Conservation (phyloP, 1,284 basidiomycete genomes). For the Austroboletus novae-zelandiae region DNA sequence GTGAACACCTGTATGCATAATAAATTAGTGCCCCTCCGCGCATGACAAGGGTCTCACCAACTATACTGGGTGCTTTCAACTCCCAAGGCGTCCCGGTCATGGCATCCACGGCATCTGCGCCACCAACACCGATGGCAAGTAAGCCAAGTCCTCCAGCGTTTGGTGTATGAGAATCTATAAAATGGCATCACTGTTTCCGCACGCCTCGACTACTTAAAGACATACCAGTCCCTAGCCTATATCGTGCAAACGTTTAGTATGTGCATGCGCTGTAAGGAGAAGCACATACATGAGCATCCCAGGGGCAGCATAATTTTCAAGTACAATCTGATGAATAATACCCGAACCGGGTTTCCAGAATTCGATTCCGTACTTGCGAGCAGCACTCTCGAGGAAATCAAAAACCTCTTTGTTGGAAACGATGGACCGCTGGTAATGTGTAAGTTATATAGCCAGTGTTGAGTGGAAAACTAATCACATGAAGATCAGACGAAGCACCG, state of each 20-base stretch:
- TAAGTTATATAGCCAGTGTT: background rate
- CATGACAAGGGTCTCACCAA: constrained; percentile 50
- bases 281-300: constrained; percentile 75
- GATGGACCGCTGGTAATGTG: constrained; percentile 65
- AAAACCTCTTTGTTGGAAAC: constrained; percentile 95
- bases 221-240: constrained; percentile 73
- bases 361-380: constrained; percentile 91
- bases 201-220: background rate
- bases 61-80: constrained; percentile 88
- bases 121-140: constrained; percentile 97
- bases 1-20: constrained; percentile 56
- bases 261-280: constrained; percentile 1
- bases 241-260: constrained; percentile 15
- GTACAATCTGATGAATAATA: constrained; percentile 97
- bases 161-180: constrained; percentile 92
- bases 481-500: constrained; percentile 80
- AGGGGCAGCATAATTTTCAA: constrained; percentile 95
- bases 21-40: background rate
- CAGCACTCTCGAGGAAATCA: constrained; percentile 95
- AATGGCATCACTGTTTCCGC: constrained; percentile 5
- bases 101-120: constrained; percentile 98
- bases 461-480: constrained; percentile 43
- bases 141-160: constrained; percentile 98
- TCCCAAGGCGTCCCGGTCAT: constrained; percentile 99
- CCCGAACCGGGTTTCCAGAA: constrained; percentile 97